Base-by-base conservation (phyloP, 2,329 filamentous ascomycete genomes). In the Phialophora macrospora region DNA sequence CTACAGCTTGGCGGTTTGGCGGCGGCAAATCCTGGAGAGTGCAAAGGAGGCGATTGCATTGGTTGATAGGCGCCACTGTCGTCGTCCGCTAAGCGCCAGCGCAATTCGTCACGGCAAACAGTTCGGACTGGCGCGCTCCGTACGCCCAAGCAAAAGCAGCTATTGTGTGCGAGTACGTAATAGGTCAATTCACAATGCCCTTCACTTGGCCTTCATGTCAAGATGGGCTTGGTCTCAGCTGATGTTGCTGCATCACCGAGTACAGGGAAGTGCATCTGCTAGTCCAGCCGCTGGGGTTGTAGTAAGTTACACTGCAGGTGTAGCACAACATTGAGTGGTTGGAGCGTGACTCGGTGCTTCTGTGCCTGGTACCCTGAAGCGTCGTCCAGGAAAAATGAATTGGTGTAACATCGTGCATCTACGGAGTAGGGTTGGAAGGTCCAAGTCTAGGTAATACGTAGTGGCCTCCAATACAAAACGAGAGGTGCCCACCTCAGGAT, bases 1-100 rank as follows among this genome's bases (percentile, higher is more conserved):
- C 58, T 30, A 60, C 58, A 44, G 6, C 38, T 44, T 11, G 38
- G 38, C 6, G 38, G 38, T 44, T 44, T 44, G 20, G 38, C 38
- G 14, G 38, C 38, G 38, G 38, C 38, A 44, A 20, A 44, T n/a
- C 3, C 9, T 34, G 14, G 17, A 8, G 38, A 17, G 5, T n/a
- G 38, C 38, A 44, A 7, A 44, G 6, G 17, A 44, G 4, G 38
- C 38, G 38, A 20, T 44, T 44, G 38, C 38, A 44, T 44, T 44
- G 38, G 38, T n/a, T n/a, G 38, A 44, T n/a, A 44, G 38, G 17
- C 38, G 38, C 38, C 14, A 44, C n/a, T n/a, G 38, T 9, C 5
- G 4, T 20, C 38, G 17, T 44, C 7, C 20, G 6, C 38, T 44
- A 44, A 44, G 38, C 38, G 38, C 38, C 38, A n/a, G 17, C 6